A percentile compares a stretch with the other conserved stretches of the same genome.
Conservation (phyloP, 495 filamentous ascomycete species). For the Penicillium verhagenii region DNA sequence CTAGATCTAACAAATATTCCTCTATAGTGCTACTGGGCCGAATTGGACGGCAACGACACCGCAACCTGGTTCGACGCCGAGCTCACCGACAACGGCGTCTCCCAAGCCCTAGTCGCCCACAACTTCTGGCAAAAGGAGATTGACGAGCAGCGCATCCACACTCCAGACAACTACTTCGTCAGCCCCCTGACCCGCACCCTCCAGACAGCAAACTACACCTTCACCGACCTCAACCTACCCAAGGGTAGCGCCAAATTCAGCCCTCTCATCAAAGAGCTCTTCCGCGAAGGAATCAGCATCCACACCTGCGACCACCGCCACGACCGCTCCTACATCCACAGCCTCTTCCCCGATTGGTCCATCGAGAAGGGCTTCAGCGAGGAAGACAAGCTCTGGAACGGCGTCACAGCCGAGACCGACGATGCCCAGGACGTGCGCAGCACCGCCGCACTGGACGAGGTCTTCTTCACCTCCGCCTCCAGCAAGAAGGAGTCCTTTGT, state of each 20-base stretch:
- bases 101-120: slow-evolving; percentile 62
- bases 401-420: slow-evolving; percentile 52
- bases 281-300: slow-evolving; percentile 69
- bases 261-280: slow-evolving; percentile 65
- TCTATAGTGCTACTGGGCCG: slow-evolving; percentile 69
- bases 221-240: slow-evolving; percentile 54
- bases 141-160: slow-evolving; percentile 53
- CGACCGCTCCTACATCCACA: slow-evolving; percentile 53
- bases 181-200: slow-evolving; percentile 69
- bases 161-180: slow-evolving; percentile 64
- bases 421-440: slow-evolving; percentile 55
- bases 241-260: slow-evolving; percentile 44
- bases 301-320: slow-evolving; percentile 80
- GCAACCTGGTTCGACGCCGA: slow-evolving; percentile 68
- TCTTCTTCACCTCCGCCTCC: slow-evolving; percentile 46
- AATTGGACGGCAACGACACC: slow-evolving; percentile 64
- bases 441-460: slow-evolving; percentile 56
- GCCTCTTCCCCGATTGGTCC: slow-evolving; percentile 54
- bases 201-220: slow-evolving; percentile 62
- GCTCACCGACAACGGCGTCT: slow-evolving; percentile 58
- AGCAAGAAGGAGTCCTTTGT: slow-evolving; percentile 52
- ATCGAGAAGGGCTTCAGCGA: slow-evolving; percentile 66
- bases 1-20: too few relatives aligned
- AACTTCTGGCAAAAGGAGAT: slow-evolving; percentile 62
- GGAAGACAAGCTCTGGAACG: slow-evolving; percentile 60